These are phyloP conservation scores for Naegleria gruberi DNA, from an alignment of 208 protist species.

Conservation along the genomic window DNA sequence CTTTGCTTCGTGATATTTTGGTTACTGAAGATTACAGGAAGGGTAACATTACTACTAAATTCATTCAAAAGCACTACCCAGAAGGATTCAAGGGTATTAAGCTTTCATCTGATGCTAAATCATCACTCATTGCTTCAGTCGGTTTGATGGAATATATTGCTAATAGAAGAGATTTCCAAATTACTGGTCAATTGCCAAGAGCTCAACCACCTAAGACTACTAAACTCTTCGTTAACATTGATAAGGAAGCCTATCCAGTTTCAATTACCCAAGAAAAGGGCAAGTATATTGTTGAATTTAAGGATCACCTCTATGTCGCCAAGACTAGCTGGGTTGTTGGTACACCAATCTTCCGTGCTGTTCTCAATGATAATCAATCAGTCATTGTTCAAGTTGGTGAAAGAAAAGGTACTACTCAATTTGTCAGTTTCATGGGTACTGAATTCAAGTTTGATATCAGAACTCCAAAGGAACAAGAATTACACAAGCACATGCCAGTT, in stretches of 20 bases:
- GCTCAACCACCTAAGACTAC: constrained; percentile 4
- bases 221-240: constrained; percentile 15
- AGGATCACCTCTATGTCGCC: background rate
- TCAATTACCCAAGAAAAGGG: background rate
- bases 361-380: background rate
- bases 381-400: constrained; percentile 22
- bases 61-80: constrained; percentile 65
- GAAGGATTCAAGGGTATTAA: constrained; percentile 61
- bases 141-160: constrained; percentile 34
- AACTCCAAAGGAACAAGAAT: constrained; percentile 37
- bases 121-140: constrained; percentile 38
- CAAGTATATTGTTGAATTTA: constrained; percentile 19
- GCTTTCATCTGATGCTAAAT: constrained; percentile 32
- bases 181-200: background rate
- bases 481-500: constrained; percentile 44
- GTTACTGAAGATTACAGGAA: constrained; percentile 45
- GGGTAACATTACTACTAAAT: constrained; percentile 66
- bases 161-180: background rate
- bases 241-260: constrained; percentile 23
- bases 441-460: constrained; percentile 47
- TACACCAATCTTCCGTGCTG: background rate
- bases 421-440: constrained; percentile 39
- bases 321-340: background rate
- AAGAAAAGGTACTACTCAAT: background rate
- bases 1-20: constrained; percentile 61